Conservation (phyloP, 331 rosid species). For the Acacia pycnantha region DNA sequence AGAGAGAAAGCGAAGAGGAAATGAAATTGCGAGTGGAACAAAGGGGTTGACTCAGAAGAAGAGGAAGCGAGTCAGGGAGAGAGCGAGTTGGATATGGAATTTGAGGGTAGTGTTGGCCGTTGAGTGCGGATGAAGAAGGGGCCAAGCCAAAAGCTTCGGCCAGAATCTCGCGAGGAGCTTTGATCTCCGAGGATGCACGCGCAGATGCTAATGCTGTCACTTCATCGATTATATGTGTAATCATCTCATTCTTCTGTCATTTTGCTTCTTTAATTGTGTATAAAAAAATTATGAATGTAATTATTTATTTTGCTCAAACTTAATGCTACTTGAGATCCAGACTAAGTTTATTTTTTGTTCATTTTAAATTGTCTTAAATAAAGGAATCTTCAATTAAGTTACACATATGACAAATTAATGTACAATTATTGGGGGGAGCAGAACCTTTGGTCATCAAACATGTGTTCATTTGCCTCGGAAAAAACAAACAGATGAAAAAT, state of each 20-base stretch:
- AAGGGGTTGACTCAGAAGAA: background rate
- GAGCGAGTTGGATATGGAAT: conserved; percentile 30
- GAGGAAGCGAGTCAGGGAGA: conserved; percentile 32
- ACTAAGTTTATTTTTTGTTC: background rate
- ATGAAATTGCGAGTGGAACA: background rate
- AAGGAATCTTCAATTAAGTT: background rate
- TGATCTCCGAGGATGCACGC: conserved; percentile 13
- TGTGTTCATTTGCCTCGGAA: background rate
- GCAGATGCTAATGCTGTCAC: background rate
- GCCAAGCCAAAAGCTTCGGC: background rate
- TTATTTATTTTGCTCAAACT: background rate
- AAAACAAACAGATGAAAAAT: background rate
- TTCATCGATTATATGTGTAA: background rate
- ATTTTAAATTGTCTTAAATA: background rate
- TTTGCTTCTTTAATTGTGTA: background rate
- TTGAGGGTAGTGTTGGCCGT: background rate
- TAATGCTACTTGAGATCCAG: background rate
- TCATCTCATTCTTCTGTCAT: background rate
- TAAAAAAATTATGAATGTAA: background rate
- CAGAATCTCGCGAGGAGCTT: conserved; percentile 30
- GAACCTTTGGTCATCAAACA: background rate
- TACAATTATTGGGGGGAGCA: background rate
- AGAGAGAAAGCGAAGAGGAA: background rate
- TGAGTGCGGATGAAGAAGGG: conserved; percentile 9
- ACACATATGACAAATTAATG: background rate